These are phyloP conservation scores for Diaporthe destruens DNA, from an alignment of 2,329 filamentous ascomycete genomes.

Conservation along the genomic window DNA sequence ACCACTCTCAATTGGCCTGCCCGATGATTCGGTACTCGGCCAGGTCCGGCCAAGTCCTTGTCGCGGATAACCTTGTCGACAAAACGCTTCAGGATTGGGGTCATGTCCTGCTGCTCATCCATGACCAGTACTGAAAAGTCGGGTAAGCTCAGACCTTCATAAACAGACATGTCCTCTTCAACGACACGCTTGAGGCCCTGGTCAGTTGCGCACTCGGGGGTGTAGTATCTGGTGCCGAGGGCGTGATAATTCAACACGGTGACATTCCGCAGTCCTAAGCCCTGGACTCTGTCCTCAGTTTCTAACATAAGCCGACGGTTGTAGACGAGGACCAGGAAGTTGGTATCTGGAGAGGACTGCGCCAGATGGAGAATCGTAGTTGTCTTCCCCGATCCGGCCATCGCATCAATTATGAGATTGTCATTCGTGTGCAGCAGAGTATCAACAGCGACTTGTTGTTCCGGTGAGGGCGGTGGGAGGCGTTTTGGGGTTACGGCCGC, in stretches of 20 bases:
- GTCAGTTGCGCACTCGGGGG: constrained; percentile 37
- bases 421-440: constrained; percentile 23
- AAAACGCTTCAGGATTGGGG: constrained; percentile 38
- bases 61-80: constrained; percentile 39
- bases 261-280: constrained; percentile 32
- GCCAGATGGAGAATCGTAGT: constrained; percentile 39
- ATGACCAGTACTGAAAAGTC: constrained; percentile 38
- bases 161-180: constrained; percentile 37
- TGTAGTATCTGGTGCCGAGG: constrained; percentile 36
- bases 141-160: constrained; percentile 23
- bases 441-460: constrained; percentile 39
- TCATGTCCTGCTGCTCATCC: constrained; percentile 42
- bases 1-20: constrained; percentile 25
- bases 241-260: constrained; percentile 39
- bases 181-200: constrained; percentile 40
- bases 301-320: constrained; percentile 40
- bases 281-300: constrained; percentile 34
- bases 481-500: neutral
- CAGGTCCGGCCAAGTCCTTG: constrained; percentile 5
- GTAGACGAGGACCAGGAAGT: constrained; percentile 38
- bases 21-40: neutral
- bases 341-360: constrained; percentile 20
- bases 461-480: constrained; percentile 34
- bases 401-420: constrained; percentile 39
- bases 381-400: constrained; percentile 39